A percentile compares a stretch with the other conserved stretches of the same genome.
phyloP scores from a whole-genome alignment of 2,329 filamentous ascomycete species.

The Cladosporium sp. region DNA sequence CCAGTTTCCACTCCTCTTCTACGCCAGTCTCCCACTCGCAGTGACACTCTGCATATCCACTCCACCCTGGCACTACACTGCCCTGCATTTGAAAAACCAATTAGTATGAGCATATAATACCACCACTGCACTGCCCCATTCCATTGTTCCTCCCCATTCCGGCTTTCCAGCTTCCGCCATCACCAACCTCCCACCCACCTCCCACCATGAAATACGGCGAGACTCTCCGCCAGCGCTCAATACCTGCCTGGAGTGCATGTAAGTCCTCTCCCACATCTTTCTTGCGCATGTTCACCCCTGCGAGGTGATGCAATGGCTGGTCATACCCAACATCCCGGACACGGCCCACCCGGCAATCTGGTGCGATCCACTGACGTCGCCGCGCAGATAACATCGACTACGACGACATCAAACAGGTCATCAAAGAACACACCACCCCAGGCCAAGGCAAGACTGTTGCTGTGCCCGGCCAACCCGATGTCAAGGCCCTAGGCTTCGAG shows the following conservation, averaged over 20 bases:
- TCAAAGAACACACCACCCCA: constrained; percentile 76
- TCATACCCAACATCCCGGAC: neutral
- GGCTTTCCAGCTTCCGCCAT: neutral
- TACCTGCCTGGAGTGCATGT: constrained; percentile 70
- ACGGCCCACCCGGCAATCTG: constrained; percentile 21
- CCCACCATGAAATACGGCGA: constrained; percentile 73
- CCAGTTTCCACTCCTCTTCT: neutral
- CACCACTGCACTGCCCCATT: neutral
- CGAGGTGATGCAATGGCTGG: constrained; percentile 14
- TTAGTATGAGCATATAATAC: neutral
- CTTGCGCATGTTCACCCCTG: neutral
- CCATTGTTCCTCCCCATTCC: neutral
- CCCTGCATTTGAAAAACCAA: neutral
- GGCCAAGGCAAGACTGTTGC: constrained; percentile 70
- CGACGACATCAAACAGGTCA: constrained; percentile 80
- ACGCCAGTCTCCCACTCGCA: neutral
- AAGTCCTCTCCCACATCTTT: neutral
- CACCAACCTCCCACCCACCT: neutral
- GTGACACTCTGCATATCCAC: constrained; percentile 6
- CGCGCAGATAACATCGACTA: constrained; percentile 80
- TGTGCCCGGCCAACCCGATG: constrained; percentile 67
- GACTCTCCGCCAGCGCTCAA: constrained; percentile 72
- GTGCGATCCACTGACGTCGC: constrained; percentile 15
- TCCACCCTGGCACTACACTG: neutral
- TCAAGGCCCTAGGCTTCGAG: constrained; percentile 66